A percentile compares a stretch with the other conserved stretches of the same genome.
Evolutionary conservation across 495 filamentous ascomycete species (phyloP).

Genomic region (Darksidea phi): DNA sequence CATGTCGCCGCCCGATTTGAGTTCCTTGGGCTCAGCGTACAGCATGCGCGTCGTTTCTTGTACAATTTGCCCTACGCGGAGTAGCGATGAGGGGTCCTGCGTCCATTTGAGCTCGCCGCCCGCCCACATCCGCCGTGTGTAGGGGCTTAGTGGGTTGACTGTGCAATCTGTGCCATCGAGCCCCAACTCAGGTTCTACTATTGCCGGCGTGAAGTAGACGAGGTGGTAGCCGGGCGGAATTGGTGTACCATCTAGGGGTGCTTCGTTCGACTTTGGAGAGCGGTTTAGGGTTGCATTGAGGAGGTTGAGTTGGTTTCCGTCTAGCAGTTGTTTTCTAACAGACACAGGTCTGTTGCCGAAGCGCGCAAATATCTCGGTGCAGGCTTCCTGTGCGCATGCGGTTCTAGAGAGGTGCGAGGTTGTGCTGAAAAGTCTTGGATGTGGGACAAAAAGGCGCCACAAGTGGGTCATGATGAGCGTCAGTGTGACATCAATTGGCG

Average conservation of each 20-base stretch:
- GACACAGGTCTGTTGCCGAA: constrained; percentile 27
- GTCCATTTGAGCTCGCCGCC: constrained; percentile 63
- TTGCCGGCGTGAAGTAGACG: constrained; percentile 29
- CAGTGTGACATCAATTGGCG: no score
- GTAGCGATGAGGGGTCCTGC: constrained; percentile 43
- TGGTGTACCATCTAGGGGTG: constrained; percentile 19
- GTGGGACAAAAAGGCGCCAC: no score
- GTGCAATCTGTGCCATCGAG: constrained; percentile 70
- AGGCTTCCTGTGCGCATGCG: constrained; percentile 23
- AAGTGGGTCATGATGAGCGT: no score
- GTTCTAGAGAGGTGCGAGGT: no score
- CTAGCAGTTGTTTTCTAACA: constrained; percentile 20
- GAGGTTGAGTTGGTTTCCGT: constrained; percentile 25
- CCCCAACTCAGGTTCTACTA: constrained; percentile 48
- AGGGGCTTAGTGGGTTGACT: constrained; percentile 65
- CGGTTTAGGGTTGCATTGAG: constrained; percentile 16
- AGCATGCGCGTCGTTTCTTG: constrained; percentile 58
- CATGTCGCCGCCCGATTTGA: constrained; percentile 58
- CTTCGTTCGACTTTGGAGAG: not conserved
- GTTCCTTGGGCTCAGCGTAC: constrained; percentile 53
- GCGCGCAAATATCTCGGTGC: constrained; percentile 16
- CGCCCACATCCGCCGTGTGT: constrained; percentile 75
- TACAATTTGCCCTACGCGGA: constrained; percentile 55
- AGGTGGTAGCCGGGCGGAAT: constrained; percentile 32
- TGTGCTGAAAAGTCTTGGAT: no score